Evolutionary conservation across 2,329 filamentous ascomycete genomes (phyloP).

Genomic region (Fusarium buharicum): DNA sequence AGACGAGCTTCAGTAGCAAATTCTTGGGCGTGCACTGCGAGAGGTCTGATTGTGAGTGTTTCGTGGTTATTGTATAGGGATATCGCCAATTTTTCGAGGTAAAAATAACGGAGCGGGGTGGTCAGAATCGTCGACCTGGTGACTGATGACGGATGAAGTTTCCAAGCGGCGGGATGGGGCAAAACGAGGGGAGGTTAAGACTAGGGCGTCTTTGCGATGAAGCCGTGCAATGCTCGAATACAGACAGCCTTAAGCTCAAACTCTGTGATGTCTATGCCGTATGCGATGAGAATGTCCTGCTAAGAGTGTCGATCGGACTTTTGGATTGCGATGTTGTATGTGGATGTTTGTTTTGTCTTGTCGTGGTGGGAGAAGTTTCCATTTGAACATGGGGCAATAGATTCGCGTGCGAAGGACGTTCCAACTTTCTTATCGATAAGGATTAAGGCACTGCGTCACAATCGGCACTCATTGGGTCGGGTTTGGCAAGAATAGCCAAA

Average conservation of each 20-base stretch:
- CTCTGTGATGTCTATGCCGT: conserved; percentile 3
- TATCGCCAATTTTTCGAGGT: neutral
- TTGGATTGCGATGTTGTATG: conserved; percentile 39
- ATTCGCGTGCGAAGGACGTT: conserved; percentile 29
- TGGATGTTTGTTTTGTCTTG: conserved; percentile 29
- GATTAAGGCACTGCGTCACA: conserved; percentile 19
- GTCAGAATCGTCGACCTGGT: conserved; percentile 19
- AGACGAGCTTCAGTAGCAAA: conserved; percentile 8
- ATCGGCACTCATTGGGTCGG: neutral
- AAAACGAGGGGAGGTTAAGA: conserved; percentile 34
- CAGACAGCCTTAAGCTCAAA: conserved; percentile 4
- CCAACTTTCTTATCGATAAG: conserved; percentile 50
- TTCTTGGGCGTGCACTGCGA: conserved; percentile 10
- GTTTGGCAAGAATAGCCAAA: too few relatives aligned
- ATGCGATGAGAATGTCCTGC: neutral
- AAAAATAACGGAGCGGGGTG: conserved; percentile 7
- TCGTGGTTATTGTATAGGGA: neutral
- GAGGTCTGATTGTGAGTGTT: neutral
- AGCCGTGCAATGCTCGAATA: conserved; percentile 11
- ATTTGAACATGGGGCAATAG: conserved; percentile 29
- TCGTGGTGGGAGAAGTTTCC: conserved; percentile 36
- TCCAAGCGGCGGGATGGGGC: conserved; percentile 23
- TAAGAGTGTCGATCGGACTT: conserved; percentile 18
- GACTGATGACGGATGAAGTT: conserved; percentile 27
- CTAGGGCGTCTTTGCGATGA: conserved; percentile 11